Base-by-base conservation (phyloP, 2,329 filamentous ascomycete genomes). In the Aureobasidium melanogenum region DNA sequence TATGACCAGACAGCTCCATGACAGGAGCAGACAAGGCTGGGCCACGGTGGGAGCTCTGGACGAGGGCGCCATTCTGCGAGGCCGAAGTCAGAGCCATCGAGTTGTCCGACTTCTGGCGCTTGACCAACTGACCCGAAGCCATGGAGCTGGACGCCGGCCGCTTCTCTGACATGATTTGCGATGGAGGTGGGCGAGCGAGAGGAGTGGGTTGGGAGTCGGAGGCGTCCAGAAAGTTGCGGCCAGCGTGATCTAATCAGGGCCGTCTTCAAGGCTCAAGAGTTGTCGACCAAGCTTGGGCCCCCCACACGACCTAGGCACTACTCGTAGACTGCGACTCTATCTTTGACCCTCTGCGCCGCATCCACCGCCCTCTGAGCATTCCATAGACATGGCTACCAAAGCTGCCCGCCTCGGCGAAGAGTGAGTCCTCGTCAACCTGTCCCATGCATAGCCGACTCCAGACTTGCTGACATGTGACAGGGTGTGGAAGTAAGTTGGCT, bases 11-110 rank as follows among this genome's bases (percentile, higher is more conserved):
- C 60, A 99, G 80, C 75, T 97, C 91, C 91, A 97, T 97, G 47
- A 97, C 88, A 1, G 93, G 91, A 62, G 93, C 89, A 73, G 95
- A 87, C 32, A 99, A 82, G 57, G 84, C 85, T 72, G 91, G 95
- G 50, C 91, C 92, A 68, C 91, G 84, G 59, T 87, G 84, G 64
- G 84, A 83, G 63, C 83, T 77, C 76, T 87, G 83, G 69, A 88
- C 80, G 60, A 89, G 80, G 41, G 86, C 80, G 64, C 84, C 84
- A 81, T 82, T 82, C 74, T 77, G 19, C 78, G 76, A 63, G 30
- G 80, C 77, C 43, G 84, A 76, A 41, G 84, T 79, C 58, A 86
- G 78, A 60, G 82, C 79, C 69, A 79, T 82, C 70, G 75, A 75
- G 60, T 77, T 78, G 66, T 85, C 83, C 62, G 84, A 83, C 73